These are phyloP conservation scores for Rhododendron vialii DNA, from an alignment of 148 eudicot genomes.

Conservation along the genomic window DNA sequence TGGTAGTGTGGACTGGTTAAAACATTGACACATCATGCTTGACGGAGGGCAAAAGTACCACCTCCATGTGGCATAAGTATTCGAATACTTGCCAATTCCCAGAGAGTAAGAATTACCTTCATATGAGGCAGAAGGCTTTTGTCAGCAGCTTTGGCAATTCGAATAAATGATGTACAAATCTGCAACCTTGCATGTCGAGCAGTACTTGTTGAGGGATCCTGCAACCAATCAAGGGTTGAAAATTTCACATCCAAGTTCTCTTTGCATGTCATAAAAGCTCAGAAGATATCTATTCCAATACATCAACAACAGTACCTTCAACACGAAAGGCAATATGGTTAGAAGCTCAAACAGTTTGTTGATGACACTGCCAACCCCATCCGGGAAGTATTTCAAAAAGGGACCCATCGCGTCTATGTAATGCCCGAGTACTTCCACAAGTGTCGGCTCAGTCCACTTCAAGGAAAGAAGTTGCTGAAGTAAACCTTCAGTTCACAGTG, in stretches of 20 bases:
- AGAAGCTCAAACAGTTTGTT: constrained; percentile 93
- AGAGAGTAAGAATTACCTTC: constrained; percentile 54
- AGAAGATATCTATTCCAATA: not conserved
- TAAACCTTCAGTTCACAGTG: constrained; percentile 54
- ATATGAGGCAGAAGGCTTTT: constrained; percentile 90
- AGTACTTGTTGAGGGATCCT: constrained; percentile 90
- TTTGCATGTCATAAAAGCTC: not conserved
- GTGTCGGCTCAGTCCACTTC: constrained; percentile 81
- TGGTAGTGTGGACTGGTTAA: not conserved
- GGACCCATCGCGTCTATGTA: constrained; percentile 88
- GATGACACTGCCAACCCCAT: constrained; percentile 77
- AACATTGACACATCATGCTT: not conserved
- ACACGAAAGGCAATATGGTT: constrained; percentile 58
- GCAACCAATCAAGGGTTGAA: constrained; percentile 18
- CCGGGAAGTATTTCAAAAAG: constrained; percentile 69
- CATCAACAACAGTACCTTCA: constrained; percentile 47
- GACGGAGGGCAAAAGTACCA: not conserved
- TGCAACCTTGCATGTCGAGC: constrained; percentile 96
- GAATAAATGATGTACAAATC: constrained; percentile 93
- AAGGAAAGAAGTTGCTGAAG: constrained; percentile 77
- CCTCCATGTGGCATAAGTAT: not conserved
- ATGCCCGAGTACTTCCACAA: constrained; percentile 89
- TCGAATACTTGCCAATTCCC: not conserved
- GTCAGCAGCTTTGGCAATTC: constrained; percentile 87
- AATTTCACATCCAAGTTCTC: not conserved